Base-by-base conservation (phyloP, 2,329 filamentous ascomycete species). In the Arthrobotrys sphaeroides region DNA sequence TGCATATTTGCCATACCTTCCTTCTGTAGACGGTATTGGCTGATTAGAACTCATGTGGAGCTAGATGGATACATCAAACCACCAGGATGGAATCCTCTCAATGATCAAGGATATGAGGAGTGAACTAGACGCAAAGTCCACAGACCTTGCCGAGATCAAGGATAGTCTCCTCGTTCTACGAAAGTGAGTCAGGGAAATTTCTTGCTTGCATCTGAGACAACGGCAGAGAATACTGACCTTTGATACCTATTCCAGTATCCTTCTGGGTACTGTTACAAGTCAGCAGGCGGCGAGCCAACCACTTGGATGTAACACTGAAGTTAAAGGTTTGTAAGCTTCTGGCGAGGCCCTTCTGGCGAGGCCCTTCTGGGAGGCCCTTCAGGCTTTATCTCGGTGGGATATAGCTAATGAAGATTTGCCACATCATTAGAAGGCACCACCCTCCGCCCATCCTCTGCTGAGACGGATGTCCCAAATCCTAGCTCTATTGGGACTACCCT, bases 131-230 rank as follows among this genome's bases (percentile, higher is more conserved):
- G 65, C 62, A 0, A 65, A 75, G n/a, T 16, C 72, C 4, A 20
- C 28, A 12, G 55, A 66, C 47, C 69, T 75, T 31, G 64, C 57
- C 42, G 72, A 75, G 42, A 75, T 69, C 10, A 66, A 75, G n/a
- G 57, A 55, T 7, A 60, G 20, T 6, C 16, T 75, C 3, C 26
- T 31, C 10, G 18, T 57, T 13, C 26, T 75, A 1, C 40, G 22
- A 13, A 62, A 33, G 72, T 75, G 16, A 16, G 64, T 65, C 53
- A 18, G n/a, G 13, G 31, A 22, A 2, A 45, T 22, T 22, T 7
- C 40, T n/a, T n/a, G n/a, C 5, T 36, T 59, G 57, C 47, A 47
- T 26, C 7, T 42, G 20, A 51, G 33, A 45, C 20, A 70, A n/a
- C 2, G 24, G 18, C 12, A 51, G 13, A 9, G 12, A 13, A 26